Conservation (phyloP, 2,329 filamentous ascomycete species). For the Mollisiaceae sp. region DNA sequence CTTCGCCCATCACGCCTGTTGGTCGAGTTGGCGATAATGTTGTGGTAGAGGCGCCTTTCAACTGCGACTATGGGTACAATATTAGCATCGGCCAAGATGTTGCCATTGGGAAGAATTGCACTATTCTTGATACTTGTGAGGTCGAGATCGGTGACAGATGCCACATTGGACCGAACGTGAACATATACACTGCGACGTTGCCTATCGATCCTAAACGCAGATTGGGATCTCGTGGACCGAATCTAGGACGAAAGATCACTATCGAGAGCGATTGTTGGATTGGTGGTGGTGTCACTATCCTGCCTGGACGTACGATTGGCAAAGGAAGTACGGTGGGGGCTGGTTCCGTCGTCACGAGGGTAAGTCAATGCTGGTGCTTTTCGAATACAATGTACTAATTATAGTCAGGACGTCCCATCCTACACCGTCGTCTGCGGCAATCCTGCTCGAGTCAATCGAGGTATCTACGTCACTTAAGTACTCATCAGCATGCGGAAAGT, state of each 20-base stretch:
- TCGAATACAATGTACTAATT: background rate
- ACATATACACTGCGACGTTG: conserved; percentile 77
- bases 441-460: conserved; percentile 42
- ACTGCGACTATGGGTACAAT: conserved; percentile 95
- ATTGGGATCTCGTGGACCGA: conserved; percentile 74
- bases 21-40: conserved; percentile 76
- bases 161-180: conserved; percentile 83
- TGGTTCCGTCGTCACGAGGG: conserved; percentile 59
- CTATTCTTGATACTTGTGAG: conserved; percentile 83
- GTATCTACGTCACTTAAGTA: conserved; percentile 29
- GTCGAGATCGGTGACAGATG: conserved; percentile 81
- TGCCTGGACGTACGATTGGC: conserved; percentile 59
- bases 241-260: conserved; percentile 71
- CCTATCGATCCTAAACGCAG: conserved; percentile 75
- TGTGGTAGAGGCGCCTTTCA: conserved; percentile 85
- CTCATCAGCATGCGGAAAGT: background rate
- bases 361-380: conserved; percentile 43
- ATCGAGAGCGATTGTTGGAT: conserved; percentile 78
- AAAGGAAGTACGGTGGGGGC: conserved; percentile 58
- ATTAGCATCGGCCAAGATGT: conserved; percentile 86
- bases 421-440: conserved; percentile 44
- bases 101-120: conserved; percentile 81
- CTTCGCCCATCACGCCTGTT: conserved; percentile 56
- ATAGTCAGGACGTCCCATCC: conserved; percentile 42
- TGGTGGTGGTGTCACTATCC: conserved; percentile 65